phyloP scores from a whole-genome alignment of 352 stramenopile species.

The Phytophthora aleatoria region DNA sequence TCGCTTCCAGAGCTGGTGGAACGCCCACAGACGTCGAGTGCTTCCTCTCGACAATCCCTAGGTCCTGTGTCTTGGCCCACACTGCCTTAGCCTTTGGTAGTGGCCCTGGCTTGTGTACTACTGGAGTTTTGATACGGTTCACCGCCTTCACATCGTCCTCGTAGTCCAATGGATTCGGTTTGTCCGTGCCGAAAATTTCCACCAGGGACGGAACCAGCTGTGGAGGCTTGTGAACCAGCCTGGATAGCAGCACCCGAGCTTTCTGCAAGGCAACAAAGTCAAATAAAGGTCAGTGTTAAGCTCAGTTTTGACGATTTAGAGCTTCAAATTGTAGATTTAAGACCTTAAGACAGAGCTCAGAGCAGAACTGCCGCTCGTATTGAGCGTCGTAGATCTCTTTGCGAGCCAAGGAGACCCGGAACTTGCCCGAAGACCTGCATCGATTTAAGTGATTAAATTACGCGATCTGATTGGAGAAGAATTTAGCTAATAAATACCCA shows the following conservation, averaged over 20 bases:
- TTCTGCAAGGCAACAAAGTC: constrained; percentile 48
- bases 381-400: constrained; percentile 84
- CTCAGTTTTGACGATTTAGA: not conserved
- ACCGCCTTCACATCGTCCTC: constrained; percentile 37
- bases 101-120: constrained; percentile 10
- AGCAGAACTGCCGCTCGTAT: constrained; percentile 86
- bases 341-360: constrained; percentile 69
- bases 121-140: constrained; percentile 5
- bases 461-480: constrained; percentile 14
- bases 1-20: constrained; percentile 24
- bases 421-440: constrained; percentile 63
- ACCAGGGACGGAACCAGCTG: constrained; percentile 80
- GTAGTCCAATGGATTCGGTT: constrained; percentile 73
- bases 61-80: constrained; percentile 77
- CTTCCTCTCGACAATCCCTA: constrained; percentile 73
- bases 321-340: not conserved
- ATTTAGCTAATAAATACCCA: constrained; percentile 24
- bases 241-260: constrained; percentile 65
- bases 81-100: constrained; percentile 59
- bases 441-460: constrained; percentile 13
- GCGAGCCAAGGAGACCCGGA: constrained; percentile 71
- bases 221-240: constrained; percentile 72
- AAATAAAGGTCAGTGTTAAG: constrained; percentile 8
- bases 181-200: constrained; percentile 82
- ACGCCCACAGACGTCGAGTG: constrained; percentile 36